Percentiles rank a stretch among this genome's conserved stretches.
Evolutionary conservation across 164 flowering plant species (phyloP).

Genomic region (Vitis labrusca): DNA sequence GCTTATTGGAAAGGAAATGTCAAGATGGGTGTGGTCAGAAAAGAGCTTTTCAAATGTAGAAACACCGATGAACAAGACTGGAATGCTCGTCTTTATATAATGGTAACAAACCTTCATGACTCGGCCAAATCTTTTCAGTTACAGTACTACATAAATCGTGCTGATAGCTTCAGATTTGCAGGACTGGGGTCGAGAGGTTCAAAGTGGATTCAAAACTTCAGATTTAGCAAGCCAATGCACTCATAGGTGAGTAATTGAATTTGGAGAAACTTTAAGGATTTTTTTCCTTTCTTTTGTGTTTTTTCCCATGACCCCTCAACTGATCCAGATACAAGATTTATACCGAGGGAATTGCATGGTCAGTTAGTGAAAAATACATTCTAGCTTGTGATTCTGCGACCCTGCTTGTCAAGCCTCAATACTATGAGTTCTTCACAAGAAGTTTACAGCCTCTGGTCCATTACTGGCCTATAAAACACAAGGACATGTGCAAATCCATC

Average conservation of each 20-base stretch:
- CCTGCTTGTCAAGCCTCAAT: background rate
- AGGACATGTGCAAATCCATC: slow-evolving; percentile 45
- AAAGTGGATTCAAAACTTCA: slow-evolving; percentile 27
- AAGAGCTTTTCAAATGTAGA: slow-evolving; percentile 47
- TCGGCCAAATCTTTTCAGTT: too few relatives aligned
- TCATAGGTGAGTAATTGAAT: background rate
- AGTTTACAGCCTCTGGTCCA: slow-evolving; percentile 4
- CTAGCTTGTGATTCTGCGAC: slow-evolving; percentile 15
- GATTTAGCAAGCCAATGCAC: slow-evolving; percentile 16
- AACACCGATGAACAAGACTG: slow-evolving; percentile 22
- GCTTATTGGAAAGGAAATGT: slow-evolving; percentile 79
- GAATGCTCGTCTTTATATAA: slow-evolving; percentile 2
- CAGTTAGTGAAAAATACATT: slow-evolving; percentile 17
- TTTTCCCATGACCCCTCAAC: background rate
- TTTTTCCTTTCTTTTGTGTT: too few relatives aligned
- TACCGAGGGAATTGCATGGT: slow-evolving; percentile 14
- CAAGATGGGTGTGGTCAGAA: slow-evolving; percentile 23
- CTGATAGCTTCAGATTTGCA: background rate
- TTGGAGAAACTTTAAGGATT: too few relatives aligned
- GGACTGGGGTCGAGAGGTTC: slow-evolving; percentile 11
- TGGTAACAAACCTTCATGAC: slow-evolving; percentile 24
- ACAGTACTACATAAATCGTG: too few relatives aligned
- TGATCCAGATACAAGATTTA: slow-evolving; percentile 13
- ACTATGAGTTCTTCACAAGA: slow-evolving; percentile 14
- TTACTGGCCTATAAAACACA: slow-evolving; percentile 54